These are phyloP conservation scores for Trichoderma polysporum DNA, from an alignment of 2,329 filamentous ascomycete genomes.

Conservation along the genomic window DNA sequence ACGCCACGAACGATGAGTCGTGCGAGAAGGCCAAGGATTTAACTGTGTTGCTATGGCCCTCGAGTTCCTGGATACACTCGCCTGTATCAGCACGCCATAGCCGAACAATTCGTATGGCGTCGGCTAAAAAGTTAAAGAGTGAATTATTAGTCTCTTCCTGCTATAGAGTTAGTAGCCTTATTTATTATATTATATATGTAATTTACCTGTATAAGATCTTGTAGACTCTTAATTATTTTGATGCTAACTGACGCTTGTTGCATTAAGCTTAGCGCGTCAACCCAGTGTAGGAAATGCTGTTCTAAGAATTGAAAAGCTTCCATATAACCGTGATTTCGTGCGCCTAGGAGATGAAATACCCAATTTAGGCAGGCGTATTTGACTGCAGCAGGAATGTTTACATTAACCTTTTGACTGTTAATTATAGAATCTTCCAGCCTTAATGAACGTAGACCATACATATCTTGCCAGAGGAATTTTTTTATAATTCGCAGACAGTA, in stretches of 20 bases:
- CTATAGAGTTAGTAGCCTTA: background rate
- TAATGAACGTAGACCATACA: background rate
- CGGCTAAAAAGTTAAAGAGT: background rate
- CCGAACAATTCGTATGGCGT: background rate
- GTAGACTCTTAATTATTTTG: background rate
- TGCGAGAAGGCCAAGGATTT: background rate
- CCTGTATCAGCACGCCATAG: background rate
- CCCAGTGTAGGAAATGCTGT: background rate
- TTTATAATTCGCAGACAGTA: constrained; percentile 1
- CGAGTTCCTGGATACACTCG: background rate
- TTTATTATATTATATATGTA: background rate
- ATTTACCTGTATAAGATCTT: background rate
- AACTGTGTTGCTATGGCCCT: background rate
- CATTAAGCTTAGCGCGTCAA: background rate
- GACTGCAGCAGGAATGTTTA: background rate
- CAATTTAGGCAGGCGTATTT: background rate
- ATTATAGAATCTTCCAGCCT: background rate
- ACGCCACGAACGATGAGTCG: background rate
- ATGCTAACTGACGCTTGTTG: constrained; percentile 4
- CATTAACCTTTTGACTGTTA: background rate
- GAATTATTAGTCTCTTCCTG: background rate
- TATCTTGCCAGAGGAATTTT: background rate
- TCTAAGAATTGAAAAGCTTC: background rate
- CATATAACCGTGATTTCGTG: background rate
- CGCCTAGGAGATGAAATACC: background rate